Evolutionary conservation across 169 alveolate genomes (phyloP), one percentile per base, ranked within the genome.

Genomic region (Ichthyophthirius multifiliis): DNA sequence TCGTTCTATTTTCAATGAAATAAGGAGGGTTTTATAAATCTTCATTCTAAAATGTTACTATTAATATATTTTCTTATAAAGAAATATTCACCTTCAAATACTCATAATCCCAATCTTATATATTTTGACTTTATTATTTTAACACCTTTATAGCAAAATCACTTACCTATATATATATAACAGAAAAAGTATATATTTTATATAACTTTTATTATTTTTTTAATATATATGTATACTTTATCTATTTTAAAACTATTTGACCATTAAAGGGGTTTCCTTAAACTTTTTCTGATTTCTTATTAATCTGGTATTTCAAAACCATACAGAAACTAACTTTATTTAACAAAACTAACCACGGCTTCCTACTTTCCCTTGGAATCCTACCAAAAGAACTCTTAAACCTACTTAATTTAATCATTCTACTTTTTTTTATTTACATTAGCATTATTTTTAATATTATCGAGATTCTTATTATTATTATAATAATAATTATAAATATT

Each of bases 11-110:
- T n/a, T 71, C 76, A n/a, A 81, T 71, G 37, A 46, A 81, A 44
- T 47, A 81, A 0, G 86, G 86, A 10, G 86, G 86, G 16, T 71
- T 81, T 13, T 47, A 27, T 23, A 48, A 44, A 47, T 81, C 86
- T 81, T 81, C 82, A 20, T 41, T 46, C 46, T 55, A 71, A 31
- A 81, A 71, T 71, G 80, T 46, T 15, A 81, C 67, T 9, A 81
- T 27, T 12, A 81, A 27, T 18, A 81, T 73, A 41, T 67, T 67
- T 31, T 67, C 77, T 41, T 67, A 35, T 4, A 37, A 4, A 4
- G 43, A 5, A 20, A 37, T 67, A 41, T 44, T 67, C 1, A 67
- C 41, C 27, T 67, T 67, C 18, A 55, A 23, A 27, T 55, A 55
- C 10, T 55, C 43, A 16, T 15, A 15, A 5, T 55, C 71, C 13